Evolutionary conservation across 768 basidiomycete species (phyloP), one percentile per base, ranked within the genome.

Genomic region (Boletus coccyginus): DNA sequence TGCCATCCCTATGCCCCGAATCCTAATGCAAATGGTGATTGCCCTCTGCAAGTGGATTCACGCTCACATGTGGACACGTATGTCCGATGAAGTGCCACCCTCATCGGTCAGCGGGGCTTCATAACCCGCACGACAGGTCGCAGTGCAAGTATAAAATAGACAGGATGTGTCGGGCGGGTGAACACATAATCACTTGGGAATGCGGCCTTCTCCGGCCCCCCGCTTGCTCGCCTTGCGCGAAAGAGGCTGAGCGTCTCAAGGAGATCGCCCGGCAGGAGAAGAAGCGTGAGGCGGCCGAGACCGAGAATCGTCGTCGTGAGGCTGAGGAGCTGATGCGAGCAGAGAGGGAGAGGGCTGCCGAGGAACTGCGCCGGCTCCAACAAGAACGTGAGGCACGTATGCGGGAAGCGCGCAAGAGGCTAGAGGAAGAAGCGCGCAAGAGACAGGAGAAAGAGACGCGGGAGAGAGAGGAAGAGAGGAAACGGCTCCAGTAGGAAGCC

Each of bases 1-100:
- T 5, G 3, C 4, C 27, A n/a, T 2, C 7, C 13, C 0, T 17
- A 32, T 21, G 32, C 1, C 13, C 5, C n/a, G 1, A 6, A 27
- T 7, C 9, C 50, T 55, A 29, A 35, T 16, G n/a, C 16, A 16
- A 45, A 13, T 3, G 32, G 43, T 7, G 3, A 13, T 29, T 19
- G 17, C 10, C 27, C 19, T 7, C 11, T 19, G 7, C 1, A 38
- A 59, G 64, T 2, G 61, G 63, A 9, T 56, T 52, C 19, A 40
- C 7, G 3, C 56, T 64, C 11, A 12, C 42, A 1, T 64, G 63
- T 33, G 63, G 63, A 8, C 87, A 89, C 62, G 31, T 24, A 2
- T 89, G 87, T 56, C 75, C 78, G 3, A 81, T 77, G 0, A 86
- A 78, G 65, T 88, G 87, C 55, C 87, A 89, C 64, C 79, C 78